These are phyloP conservation scores for Melastoma candidum DNA, from an alignment of 441 rosid genomes.

Conservation along the genomic window DNA sequence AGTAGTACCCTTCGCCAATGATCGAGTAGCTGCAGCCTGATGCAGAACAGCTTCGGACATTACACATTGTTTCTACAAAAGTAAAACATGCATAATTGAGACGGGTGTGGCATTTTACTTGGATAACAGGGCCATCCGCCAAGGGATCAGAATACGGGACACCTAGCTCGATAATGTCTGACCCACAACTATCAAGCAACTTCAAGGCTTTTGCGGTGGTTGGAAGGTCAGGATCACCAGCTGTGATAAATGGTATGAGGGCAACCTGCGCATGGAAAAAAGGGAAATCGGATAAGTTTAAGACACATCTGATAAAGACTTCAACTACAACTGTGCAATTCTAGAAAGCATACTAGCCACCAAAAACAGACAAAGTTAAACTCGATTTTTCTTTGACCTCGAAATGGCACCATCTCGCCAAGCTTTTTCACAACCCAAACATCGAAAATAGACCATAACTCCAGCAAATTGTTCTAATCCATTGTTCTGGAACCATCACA, in stretches of 20 bases:
- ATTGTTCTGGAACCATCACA: no score
- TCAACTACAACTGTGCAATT: background rate
- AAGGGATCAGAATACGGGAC: constrained; percentile 92
- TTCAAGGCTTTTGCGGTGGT: constrained; percentile 86
- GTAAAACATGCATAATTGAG: background rate
- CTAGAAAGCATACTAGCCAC: no score
- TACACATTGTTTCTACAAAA: constrained; percentile 2
- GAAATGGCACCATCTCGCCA: no score
- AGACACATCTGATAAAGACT: background rate
- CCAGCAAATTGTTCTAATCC: no score
- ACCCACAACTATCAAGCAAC: constrained; percentile 80
- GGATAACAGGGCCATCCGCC: constrained; percentile 97
- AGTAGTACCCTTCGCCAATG: constrained; percentile 82
- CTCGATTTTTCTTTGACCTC: no score
- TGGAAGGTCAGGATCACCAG: constrained; percentile 92
- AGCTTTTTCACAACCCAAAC: no score
- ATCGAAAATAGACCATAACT: no score
- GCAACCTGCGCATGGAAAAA: constrained; percentile 53
- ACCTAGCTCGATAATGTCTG: constrained; percentile 92
- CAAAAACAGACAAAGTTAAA: no score
- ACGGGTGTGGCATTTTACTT: constrained; percentile 28
- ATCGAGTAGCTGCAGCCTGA: constrained; percentile 92
- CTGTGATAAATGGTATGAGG: constrained; percentile 84
- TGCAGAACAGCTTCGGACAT: constrained; percentile 8
- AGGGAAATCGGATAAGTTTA: constrained; percentile 10